Base-by-base conservation (phyloP, 768 basidiomycete species). In the Lentinula lateritia region DNA sequence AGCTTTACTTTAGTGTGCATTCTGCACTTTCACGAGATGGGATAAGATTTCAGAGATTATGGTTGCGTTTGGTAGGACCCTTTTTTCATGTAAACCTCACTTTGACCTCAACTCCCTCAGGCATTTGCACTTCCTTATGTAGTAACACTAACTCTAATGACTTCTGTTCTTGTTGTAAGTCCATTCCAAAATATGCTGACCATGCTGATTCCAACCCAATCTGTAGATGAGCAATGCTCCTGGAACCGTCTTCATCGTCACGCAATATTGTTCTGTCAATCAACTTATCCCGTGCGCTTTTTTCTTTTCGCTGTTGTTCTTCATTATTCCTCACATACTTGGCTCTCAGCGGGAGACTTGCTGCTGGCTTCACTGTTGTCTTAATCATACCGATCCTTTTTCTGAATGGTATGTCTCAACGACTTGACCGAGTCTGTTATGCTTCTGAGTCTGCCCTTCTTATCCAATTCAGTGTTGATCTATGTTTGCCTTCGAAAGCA, bases 401-500 rank as follows among this genome's bases (percentile, higher is more conserved):
- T 12, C 6, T 57, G 13, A 57, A 57, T 20, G 55, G 55, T 57
- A 57, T 9, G 55, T 53, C 6, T 39, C 20, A 23, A 43, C 7
- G 1, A 10, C 16, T 18, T 16, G 5, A 42, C 23, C 32, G 46
- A 20, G 28, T 36, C 7, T 41, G 36, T 6, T 20, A 3, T 16
- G 15, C n/a, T 39, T 18, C 28, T n/a, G 28, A 9, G 16, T 6
- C 42, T 42, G 36, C n/a, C 8, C 6, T 8, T 48, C 13, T 3
- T 16, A 16, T 18, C 20, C 23, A 13, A 7, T 39, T 0, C 55
- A 57, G 55, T 12, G 36, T 15, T 57, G n/a, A 42, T 57, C 7
- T 57, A 57, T 57, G 23, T 28, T 39, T n/a, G 41, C 5, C 41
- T 57, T 10, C 55, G 55, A 38, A 57, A 57, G 28, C 55, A 57